Conservation (phyloP, 768 basidiomycete species). For the Tricholoma terreum region DNA sequence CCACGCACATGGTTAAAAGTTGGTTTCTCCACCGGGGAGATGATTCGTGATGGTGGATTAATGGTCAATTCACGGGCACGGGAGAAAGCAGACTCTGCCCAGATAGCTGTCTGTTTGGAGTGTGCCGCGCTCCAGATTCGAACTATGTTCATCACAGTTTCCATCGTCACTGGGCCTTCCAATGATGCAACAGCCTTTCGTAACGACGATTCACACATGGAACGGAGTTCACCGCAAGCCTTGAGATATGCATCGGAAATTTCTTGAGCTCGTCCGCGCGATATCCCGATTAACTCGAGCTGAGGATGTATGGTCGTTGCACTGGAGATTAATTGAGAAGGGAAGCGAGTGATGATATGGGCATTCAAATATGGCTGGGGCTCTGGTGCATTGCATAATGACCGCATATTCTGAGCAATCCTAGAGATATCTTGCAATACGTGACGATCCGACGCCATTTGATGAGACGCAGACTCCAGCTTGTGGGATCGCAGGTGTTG, state of each 20-base stretch:
- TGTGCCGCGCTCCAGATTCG: background rate
- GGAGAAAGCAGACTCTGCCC: constrained; percentile 4
- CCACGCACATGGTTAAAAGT: constrained; percentile 21
- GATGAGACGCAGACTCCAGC: too few species aligned
- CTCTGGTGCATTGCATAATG: background rate
- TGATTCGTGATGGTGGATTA: too few species aligned
- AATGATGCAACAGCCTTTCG: constrained; percentile 1
- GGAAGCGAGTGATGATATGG: background rate
- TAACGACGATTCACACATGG: constrained; percentile 4
- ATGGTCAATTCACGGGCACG: too few species aligned
- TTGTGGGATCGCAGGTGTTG: too few species aligned
- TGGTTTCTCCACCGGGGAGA: constrained; percentile 9
- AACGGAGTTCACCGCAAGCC: constrained; percentile 1
- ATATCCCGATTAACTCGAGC: constrained; percentile 3
- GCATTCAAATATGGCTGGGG: background rate
- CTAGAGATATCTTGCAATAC: background rate
- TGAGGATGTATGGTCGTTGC: constrained; percentile 1
- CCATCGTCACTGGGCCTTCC: background rate
- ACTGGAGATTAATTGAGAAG: background rate
- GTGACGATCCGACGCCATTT: background rate
- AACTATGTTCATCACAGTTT: background rate
- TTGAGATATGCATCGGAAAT: constrained; percentile 7
- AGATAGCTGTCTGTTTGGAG: constrained; percentile 1
- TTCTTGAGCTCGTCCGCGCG: background rate
- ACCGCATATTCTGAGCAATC: background rate